Base-by-base conservation (phyloP, 768 basidiomycete species). In the Leccinum boreale region DNA sequence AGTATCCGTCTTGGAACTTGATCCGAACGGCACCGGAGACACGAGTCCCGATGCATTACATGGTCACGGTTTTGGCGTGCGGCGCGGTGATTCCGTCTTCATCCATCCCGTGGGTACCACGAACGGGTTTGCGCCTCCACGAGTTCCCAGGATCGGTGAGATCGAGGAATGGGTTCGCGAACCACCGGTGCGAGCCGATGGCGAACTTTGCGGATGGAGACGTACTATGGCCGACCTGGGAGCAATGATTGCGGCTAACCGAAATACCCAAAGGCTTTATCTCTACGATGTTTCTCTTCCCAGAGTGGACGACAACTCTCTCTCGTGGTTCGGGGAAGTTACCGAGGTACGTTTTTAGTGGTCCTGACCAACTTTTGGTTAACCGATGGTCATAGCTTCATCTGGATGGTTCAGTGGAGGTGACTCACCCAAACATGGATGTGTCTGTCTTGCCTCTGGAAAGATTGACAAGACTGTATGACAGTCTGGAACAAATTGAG, bases 301-400 rank as follows among this genome's bases (percentile, higher is more conserved):
- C 36, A 61, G 61, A 26, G 61, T 60, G 31, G 74, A 71, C 52
- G 79, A 80, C 63, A 67, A 71, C 8, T 69, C 74, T 48, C 67
- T 92, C 23, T 74, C 78, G 47, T 98, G 94, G 94, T 85, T 91
- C 55, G 94, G 94, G 23, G 92, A 96, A 75, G 93, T 97, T 17
- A 82, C 81, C 29, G 82, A 80, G 70, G 93, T 85, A 73, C 51
- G 84, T n/a, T 59, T 50, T 9, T 14, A 6, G 49, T 50, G 67
- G 31, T 54, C 29, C 21, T 35, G 58, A 50, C 26, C 23, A 15
- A 36, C 14, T 26, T 48, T 63, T 55, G n/a, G 47, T 26, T 61
- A 50, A 57, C 60, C 49, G 46, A 23, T 29, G 39, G 59, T 49
- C 36, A 9, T 59, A 92, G 90, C 78, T 93, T n/a, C 78, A 82